These are phyloP conservation scores for Citrus australasica DNA, from an alignment of 345 rosid genomes.

Conservation along the genomic window DNA sequence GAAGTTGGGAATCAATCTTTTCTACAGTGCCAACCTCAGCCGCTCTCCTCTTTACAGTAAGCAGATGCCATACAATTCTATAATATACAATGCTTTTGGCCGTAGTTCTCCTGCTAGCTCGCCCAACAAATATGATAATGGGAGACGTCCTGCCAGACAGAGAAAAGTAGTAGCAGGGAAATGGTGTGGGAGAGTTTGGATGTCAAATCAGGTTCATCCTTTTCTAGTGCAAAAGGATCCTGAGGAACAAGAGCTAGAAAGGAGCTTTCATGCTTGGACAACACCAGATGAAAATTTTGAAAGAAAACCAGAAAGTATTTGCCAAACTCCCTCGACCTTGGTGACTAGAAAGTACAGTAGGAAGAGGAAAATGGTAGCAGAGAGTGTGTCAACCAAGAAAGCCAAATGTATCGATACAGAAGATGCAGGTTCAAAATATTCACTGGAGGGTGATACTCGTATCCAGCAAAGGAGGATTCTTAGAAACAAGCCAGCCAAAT, in stretches of 20 bases:
- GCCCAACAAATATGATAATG: constrained; percentile 35
- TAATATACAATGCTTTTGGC: constrained; percentile 83
- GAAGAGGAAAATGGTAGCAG: constrained; percentile 59
- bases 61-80: constrained; percentile 93
- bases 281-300: constrained; percentile 45
- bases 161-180: constrained; percentile 85
- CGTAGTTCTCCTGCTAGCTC: constrained; percentile 60
- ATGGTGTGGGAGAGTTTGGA: constrained; percentile 99
- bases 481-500: constrained; percentile 37
- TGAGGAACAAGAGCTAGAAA: constrained; percentile 58
- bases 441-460: constrained; percentile 39
- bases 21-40: constrained; percentile 80
- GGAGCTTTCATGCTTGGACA: constrained; percentile 30
- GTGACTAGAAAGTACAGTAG: constrained; percentile 47
- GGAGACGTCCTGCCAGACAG: constrained; percentile 54
- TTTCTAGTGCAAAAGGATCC: constrained; percentile 50
- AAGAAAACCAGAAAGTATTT: constrained; percentile 29
- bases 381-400: constrained; percentile 44
- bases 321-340: constrained; percentile 30
- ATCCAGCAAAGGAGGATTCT: constrained; percentile 36
- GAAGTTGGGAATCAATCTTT: constrained; percentile 83
- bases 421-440: constrained; percentile 54
- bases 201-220: constrained; percentile 96
- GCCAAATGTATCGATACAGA: constrained; percentile 35
- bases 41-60: constrained; percentile 83